Base-by-base conservation (phyloP, 257 asterid genomes). In the Solanum megistacrolobum region DNA sequence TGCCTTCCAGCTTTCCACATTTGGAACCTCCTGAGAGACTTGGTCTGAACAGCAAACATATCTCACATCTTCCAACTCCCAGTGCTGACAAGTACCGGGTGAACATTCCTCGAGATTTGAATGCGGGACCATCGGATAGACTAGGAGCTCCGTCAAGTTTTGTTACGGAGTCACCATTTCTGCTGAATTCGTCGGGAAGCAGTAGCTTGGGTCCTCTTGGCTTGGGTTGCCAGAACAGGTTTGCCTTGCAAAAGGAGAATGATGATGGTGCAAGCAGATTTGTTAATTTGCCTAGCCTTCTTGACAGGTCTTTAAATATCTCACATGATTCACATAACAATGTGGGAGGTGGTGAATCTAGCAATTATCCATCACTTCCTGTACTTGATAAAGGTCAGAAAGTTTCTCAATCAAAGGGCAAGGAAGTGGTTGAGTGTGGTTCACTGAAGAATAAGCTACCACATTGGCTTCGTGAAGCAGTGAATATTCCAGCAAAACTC, bases 391-490 rank as follows among this genome's bases (percentile, higher is more conserved):
- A 86, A 83, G 89, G 85, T 74, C 90, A 88, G 83, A 87, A 83
- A 84, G 88, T 21, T 85, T 72, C 91, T 39, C 91, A 87, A 46
- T 89, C 88, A 11, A 92, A 93, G 89, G 99, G 98, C 38, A 93
- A 94, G 91, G 97, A 91, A 87, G 95, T 91, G 86, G 94, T 74
- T 32, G 88, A 86, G 68, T 62, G 86, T 86, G 34, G 87, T 84
- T 92, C 96, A 82, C 88, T 92, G 3, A 92, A 93, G 92, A 93
- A 92, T 72, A 86, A 78, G 76, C 94, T 97, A 60, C 99, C 99
- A 34, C 99, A 97, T 87, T 97, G 99, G 99, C 99, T 97, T 87
- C 94, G 96, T 87, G 98, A 92, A 93, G 99, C 95, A 36, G 99
- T 97, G 83, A 94, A 90, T 71, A 85, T 92, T 89, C 96, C 95